Base-by-base conservation (phyloP, 2,329 filamentous ascomycete genomes). In the Aspergillus ruber region DNA sequence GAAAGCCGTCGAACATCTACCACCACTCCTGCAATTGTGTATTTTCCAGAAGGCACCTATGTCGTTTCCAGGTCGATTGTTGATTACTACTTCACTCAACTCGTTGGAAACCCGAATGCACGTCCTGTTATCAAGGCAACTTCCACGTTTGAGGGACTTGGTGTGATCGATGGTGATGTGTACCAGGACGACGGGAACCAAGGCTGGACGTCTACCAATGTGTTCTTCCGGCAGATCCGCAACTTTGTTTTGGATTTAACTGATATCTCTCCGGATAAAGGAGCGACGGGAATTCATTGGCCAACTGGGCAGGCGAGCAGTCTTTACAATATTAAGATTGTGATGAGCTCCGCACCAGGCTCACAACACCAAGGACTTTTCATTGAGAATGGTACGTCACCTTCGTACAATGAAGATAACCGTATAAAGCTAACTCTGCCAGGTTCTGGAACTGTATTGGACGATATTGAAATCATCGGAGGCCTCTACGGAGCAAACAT, bases 221-320 rank as follows among this genome's bases (percentile, higher is more conserved):
- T 84, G 8, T 87, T 87, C 65, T 83, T 75, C 59, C 74, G 82
- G 40, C 79, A 82, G 54, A 75, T 86, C 49, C 74, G 82, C 7
- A 87, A 88, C 58, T 73, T 88, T 43, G 70, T 82, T 47, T 71
- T 87, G 35, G 83, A 87, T 58, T 69, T 74, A 39, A 74, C 71
- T 4, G 54, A 51, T 7, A 63, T 70, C 38, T 60, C 66, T n/a
- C 57, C 62, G 2, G 54, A 44, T 32, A 56, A 51, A 5, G 57
- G 53, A 18, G 60, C 62, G 8, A 66, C 60, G 18, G 68, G 66
- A 44, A 75, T 80, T 42, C 76, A 79, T 55, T 80, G 77, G 77
- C 76, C 76, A 15, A 73, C 73, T 38, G 72, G 73, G 9, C 77
- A 80, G 57, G 76, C 80, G 1, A 82, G 80, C 1, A 79, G 75